Evolutionary conservation across 306 rosid genomes (phyloP), one percentile per base, ranked within the genome.

Genomic region (Prunus padus): DNA sequence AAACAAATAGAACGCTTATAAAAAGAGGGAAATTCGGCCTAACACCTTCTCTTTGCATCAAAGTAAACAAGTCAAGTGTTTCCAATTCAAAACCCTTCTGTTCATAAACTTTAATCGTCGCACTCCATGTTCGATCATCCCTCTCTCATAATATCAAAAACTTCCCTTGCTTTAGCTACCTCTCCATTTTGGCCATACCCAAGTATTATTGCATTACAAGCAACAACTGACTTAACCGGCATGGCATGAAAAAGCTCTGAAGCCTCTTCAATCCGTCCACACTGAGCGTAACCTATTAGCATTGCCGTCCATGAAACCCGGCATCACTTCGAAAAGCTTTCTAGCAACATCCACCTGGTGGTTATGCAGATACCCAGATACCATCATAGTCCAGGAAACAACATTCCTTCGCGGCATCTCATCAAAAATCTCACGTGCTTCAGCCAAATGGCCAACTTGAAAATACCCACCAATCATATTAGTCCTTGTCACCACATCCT

Each of bases 261-360:
- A 23, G 63, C 63, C 31, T 57, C 31, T 57, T 20, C 25, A 26
- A 57, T 57, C 63, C 9, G 31, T 57, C 31, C 63, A 57, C 63
- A 57, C 62, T 20, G 16, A 56, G 30, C 2, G 30, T 56, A 57
- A 23, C 31, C 63, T 23, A 57, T 57, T 28, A 57, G 63, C 63
- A 23, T 57, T 57, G 63, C 18, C 11, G 31, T 57, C 63, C 63
- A 56, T 20, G 62, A 56, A 26, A 56, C 16, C 62, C 16, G 30
- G 62, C 62, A 56, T 56, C 62, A 56, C 30, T 56, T 56, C n/a
- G 15, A 56, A 56, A 56, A 56, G 62, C 30, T 56, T 56, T 56
- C 62, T 56, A 56, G 62, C 62, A 22, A 56, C 23, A 56, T 56
- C 30, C 30, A 56, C 30, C 12, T 10, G 16, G 23, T 56, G 13